A percentile compares a stretch with the other conserved stretches of the same genome.
These are phyloP conservation scores for Colletotrichum sidae DNA, from an alignment of 2,329 filamentous ascomycete species.

Conservation along the genomic window DNA sequence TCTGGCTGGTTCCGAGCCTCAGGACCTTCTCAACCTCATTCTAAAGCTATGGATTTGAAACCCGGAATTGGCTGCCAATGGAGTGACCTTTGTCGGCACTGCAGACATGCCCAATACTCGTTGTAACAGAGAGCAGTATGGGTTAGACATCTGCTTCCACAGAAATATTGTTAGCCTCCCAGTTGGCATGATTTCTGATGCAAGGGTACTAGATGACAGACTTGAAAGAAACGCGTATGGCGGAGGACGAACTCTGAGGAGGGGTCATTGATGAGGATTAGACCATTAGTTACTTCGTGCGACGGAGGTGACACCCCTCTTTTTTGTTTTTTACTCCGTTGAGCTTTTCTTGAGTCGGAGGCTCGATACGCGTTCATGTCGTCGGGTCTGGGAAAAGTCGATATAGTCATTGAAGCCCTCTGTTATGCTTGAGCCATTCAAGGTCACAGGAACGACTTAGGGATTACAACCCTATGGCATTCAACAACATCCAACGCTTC, in stretches of 20 bases:
- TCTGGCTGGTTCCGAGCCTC: slow-evolving; percentile 72
- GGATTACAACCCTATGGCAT: too few relatives aligned
- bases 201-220: background rate
- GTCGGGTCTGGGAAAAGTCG: too few relatives aligned
- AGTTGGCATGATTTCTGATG: slow-evolving; percentile 55
- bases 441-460: too few relatives aligned
- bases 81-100: background rate
- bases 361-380: too few relatives aligned
- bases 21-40: slow-evolving; percentile 61
- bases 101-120: background rate
- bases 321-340: too few relatives aligned
- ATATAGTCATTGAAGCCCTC: too few relatives aligned
- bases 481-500: too few relatives aligned
- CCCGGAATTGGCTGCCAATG: background rate
- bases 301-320: too few relatives aligned
- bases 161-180: slow-evolving; percentile 66
- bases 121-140: slow-evolving; percentile 3
- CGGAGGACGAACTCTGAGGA: background rate
- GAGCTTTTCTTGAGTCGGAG: too few relatives aligned
- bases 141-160: slow-evolving; percentile 71
- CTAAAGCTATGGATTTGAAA: slow-evolving; percentile 2
- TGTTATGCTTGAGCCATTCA: too few relatives aligned
- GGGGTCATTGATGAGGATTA: background rate
- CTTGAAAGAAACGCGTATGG: background rate
- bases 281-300: too few relatives aligned